A percentile compares a stretch with the other conserved stretches of the same genome.
Evolutionary conservation across 1,284 basidiomycete genomes (phyloP).

Genomic region (Trichosporon faecale): DNA sequence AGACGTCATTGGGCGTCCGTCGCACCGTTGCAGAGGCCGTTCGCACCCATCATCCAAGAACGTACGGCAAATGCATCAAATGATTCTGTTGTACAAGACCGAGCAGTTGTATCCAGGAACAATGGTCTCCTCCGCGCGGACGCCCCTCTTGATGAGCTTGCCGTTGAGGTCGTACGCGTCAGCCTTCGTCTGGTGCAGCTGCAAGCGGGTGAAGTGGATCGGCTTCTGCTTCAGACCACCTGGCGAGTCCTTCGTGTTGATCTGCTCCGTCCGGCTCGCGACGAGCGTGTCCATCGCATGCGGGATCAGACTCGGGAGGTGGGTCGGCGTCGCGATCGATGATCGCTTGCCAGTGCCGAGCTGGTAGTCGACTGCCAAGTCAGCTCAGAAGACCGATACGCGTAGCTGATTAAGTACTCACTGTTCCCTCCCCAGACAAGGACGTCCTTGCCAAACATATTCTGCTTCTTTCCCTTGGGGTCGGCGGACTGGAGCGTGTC

Average conservation of each 20-base stretch:
- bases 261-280: slow-evolving; percentile 59
- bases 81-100: slow-evolving; percentile 70
- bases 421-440: slow-evolving; percentile 56
- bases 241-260: slow-evolving; percentile 49
- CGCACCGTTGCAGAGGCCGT: too few species aligned
- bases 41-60: not conserved
- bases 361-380: slow-evolving; percentile 61
- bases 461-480: slow-evolving; percentile 41
- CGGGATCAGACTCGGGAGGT: slow-evolving; percentile 56
- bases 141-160: slow-evolving; percentile 63
- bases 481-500: slow-evolving; percentile 61
- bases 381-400: not conserved
- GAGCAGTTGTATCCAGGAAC: slow-evolving; percentile 60
- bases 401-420: slow-evolving; percentile 44
- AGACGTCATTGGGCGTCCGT: too few species aligned
- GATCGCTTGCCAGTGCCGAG: slow-evolving; percentile 80
- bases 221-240: slow-evolving; percentile 36
- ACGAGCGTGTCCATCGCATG: slow-evolving; percentile 43
- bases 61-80: not conserved
- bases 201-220: slow-evolving; percentile 53
- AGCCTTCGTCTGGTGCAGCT: slow-evolving; percentile 45
- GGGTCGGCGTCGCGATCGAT: slow-evolving; percentile 66
- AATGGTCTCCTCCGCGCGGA: slow-evolving; percentile 67
- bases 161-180: slow-evolving; percentile 66
- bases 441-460: slow-evolving; percentile 56